Evolutionary conservation across 176 grass and related monocot genomes (phyloP).

Genomic region (Carex kokanica): DNA sequence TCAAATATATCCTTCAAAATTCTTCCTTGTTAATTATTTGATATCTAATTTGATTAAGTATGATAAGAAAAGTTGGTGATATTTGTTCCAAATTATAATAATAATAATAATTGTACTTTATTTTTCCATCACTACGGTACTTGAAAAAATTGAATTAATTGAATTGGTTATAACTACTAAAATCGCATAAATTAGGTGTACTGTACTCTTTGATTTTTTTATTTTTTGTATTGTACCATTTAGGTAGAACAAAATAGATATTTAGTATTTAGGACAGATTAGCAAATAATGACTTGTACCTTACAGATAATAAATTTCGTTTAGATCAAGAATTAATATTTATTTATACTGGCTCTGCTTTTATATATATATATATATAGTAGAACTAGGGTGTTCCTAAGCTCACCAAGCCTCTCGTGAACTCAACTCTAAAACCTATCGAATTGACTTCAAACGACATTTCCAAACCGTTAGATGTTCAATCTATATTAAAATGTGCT

Average conservation of each 20-base stretch:
- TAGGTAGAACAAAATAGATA: slow-evolving; percentile 12
- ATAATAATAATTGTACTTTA: background rate
- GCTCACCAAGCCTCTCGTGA: no score
- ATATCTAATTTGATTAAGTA: slow-evolving; percentile 1
- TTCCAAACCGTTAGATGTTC: no score
- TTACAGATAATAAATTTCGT: slow-evolving; percentile 1
- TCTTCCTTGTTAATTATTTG: background rate
- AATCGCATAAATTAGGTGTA: background rate
- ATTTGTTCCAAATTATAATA: background rate
- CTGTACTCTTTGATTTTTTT: background rate
- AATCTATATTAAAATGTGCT: no score
- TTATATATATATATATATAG: no score
- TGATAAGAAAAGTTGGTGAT: background rate
- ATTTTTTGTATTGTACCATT: background rate
- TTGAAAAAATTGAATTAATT: background rate
- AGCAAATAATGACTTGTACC: slow-evolving; percentile 16
- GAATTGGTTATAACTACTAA: slow-evolving; percentile 4
- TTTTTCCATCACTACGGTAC: background rate
- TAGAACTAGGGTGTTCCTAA: no score
- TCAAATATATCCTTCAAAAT: background rate
- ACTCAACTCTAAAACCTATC: no score
- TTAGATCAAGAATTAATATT: background rate
- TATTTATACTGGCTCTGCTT: no score
- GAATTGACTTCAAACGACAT: no score
- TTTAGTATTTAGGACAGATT: background rate